Evolutionary conservation across 2,329 filamentous ascomycete genomes (phyloP), one percentile per base, ranked within the genome.

Genomic region (Penicillium vulpinum): DNA sequence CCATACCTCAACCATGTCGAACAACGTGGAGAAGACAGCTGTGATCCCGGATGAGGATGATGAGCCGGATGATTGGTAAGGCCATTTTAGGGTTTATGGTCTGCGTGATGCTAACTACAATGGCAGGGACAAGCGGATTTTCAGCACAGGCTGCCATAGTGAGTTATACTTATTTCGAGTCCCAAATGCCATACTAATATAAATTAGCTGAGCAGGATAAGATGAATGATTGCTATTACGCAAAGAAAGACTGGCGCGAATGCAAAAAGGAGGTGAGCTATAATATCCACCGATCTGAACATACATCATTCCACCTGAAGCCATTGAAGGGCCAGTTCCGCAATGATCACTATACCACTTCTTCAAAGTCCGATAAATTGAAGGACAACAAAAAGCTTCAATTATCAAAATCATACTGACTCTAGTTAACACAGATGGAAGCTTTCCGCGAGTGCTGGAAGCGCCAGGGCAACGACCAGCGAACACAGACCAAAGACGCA

Each of bases 61-160:
- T 75, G 93, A 97, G 75, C 90, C 90, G 4, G 94, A 97, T 81
- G 93, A 96, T 58, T 97, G 93, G 94, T 97, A 80, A 76, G 84
- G 47, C 10, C 10, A 50, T 13, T 31, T 18, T 15, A 9, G 11
- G 38, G 54, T 51, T 7, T 22, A 16, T 50, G 6, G 22, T 69
- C 62, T 36, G 41, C 24, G 49, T 53, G 40, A 55, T 45, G 38
- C 63, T 65, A 51, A 70, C 40, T 41, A 41, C 67, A 59, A 55
- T 39, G 66, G 57, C 72, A 97, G 93, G 93, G 92, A 97, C 80
- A 93, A 96, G 83, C 85, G 94, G 72, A 97, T 97, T 75, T 96
- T 91, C 80, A 96, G 91, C 80, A 97, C 93, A 3, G 94, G 93
- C 57, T 97, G 93, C 71, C 85, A 92, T 76, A 88, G 93, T 96